Evolutionary conservation across 306 rosid genomes (phyloP).

Genomic region (Gastrolobium bilobum): DNA sequence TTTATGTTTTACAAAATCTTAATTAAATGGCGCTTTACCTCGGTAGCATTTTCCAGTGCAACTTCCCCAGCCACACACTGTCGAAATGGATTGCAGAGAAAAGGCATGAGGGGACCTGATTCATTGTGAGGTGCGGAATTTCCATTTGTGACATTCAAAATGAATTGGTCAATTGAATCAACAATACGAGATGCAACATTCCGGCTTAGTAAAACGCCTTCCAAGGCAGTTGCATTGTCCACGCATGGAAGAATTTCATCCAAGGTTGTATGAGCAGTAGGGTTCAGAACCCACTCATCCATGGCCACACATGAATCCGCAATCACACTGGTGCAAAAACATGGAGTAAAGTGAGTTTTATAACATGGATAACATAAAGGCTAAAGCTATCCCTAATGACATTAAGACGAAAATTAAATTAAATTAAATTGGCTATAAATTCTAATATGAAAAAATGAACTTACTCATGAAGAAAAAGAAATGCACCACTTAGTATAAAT

Average conservation of each 20-base stretch:
- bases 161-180: slow-evolving; percentile 47
- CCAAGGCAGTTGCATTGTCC: slow-evolving; percentile 63
- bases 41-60: slow-evolving; percentile 47
- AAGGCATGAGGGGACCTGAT: slow-evolving; percentile 71
- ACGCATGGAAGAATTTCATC: slow-evolving; percentile 89
- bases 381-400: neutral
- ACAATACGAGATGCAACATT: slow-evolving; percentile 57
- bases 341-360: slow-evolving; percentile 28
- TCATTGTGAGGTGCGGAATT: slow-evolving; percentile 62
- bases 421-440: neutral
- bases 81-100: slow-evolving; percentile 78
- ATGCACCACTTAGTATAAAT: slow-evolving; percentile 65
- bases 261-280: slow-evolving; percentile 75
- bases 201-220: slow-evolving; percentile 56
- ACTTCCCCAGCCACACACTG: slow-evolving; percentile 65
- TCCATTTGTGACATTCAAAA: slow-evolving; percentile 50
- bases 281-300: slow-evolving; percentile 86
- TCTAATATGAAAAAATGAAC: slow-evolving; percentile 37
- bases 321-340: slow-evolving; percentile 56
- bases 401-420: neutral
- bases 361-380: no score
- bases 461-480: slow-evolving; percentile 78
- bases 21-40: no score
- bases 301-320: slow-evolving; percentile 85
- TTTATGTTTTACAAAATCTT: neutral